These are phyloP conservation scores for Mortierella sp. DNA, from an alignment of 371 early-diverging fungal species.

Conservation along the genomic window DNA sequence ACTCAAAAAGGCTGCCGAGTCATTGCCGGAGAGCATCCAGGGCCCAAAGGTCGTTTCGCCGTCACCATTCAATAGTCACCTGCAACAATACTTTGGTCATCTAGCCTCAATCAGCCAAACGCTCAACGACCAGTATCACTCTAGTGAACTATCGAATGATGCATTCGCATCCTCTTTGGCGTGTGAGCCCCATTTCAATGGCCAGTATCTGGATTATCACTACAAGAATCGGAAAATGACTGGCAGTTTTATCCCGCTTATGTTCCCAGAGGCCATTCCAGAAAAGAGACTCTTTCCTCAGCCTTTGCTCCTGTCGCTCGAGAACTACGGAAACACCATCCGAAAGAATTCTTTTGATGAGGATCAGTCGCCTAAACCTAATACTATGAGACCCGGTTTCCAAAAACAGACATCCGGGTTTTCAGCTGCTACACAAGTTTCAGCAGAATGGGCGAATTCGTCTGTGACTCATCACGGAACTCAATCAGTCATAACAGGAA, in stretches of 20 bases:
- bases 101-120: conserved; percentile 56
- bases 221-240: conserved; percentile 52
- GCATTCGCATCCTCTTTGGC: conserved; percentile 66
- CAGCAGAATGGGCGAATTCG: conserved; percentile 20
- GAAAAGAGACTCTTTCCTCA: conserved; percentile 59
- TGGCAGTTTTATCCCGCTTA: conserved; percentile 55
- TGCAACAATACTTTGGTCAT: conserved; percentile 58
- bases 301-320: conserved; percentile 39
- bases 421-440: neutral
- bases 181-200: conserved; percentile 71
- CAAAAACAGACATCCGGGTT: conserved; percentile 10
- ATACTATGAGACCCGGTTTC: neutral
- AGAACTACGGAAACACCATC: conserved; percentile 36
- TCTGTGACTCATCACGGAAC: conserved; percentile 25
- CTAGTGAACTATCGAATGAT: conserved; percentile 46
- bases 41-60: neutral
- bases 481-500: neutral
- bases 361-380: neutral
- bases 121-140: conserved; percentile 43
- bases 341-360: conserved; percentile 54
- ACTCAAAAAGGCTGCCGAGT: conserved; percentile 23
- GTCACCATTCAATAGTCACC: conserved; percentile 8
- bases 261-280: conserved; percentile 62
- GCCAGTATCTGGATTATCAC: conserved; percentile 61
- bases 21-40: neutral